Conservation (phyloP, 768 basidiomycete species). For the Russula sp. region DNA sequence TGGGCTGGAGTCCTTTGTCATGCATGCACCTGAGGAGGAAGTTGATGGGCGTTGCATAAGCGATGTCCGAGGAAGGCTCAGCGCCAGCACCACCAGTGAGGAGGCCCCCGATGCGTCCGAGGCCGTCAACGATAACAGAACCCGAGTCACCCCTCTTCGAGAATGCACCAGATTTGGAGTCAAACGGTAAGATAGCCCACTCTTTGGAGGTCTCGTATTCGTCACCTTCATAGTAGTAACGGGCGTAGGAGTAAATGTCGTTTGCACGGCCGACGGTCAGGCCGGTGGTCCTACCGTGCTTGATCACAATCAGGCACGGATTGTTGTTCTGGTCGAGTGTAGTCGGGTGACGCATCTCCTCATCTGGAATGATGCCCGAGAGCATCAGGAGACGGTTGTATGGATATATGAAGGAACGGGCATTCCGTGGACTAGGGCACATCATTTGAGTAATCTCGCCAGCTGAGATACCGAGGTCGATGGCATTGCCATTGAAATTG, state of each 20-base stretch:
- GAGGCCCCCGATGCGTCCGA: not conserved
- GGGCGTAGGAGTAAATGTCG: not conserved
- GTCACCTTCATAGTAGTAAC: not conserved
- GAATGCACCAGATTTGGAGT: not conserved
- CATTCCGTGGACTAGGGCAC: not conserved
- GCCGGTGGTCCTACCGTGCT: not conserved
- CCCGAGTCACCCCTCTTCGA: not conserved
- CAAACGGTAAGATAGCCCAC: not conserved
- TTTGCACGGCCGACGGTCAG: slow-evolving; percentile 4
- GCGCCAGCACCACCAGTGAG: not conserved
- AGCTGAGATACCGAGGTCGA: not conserved
- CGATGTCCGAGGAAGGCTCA: not conserved
- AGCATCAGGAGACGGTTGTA: not conserved
- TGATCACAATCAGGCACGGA: not conserved
- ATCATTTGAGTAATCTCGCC: not conserved
- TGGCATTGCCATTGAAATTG: not conserved
- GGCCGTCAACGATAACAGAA: not conserved
- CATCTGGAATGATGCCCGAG: not conserved
- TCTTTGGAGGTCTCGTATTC: not conserved
- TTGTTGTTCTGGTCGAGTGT: not conserved
- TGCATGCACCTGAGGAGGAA: not conserved
- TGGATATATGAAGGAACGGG: not conserved
- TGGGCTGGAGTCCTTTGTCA: not conserved
- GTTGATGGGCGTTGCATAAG: not conserved
- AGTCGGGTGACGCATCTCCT: not conserved